These are phyloP conservation scores for Talaromyces stipitatus DNA, from an alignment of 495 filamentous ascomycete species.

Conservation along the genomic window DNA sequence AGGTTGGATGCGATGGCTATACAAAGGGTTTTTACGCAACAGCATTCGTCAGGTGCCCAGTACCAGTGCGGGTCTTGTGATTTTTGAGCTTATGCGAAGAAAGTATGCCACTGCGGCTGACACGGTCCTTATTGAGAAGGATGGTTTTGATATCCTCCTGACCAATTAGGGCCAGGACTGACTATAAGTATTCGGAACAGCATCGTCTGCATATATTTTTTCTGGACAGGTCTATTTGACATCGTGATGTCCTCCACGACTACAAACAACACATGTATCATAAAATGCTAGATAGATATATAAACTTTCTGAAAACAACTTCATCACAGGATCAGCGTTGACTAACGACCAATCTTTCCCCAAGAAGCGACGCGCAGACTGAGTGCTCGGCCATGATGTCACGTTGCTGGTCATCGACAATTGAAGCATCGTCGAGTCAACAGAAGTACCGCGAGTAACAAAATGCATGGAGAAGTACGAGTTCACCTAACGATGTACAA, in stretches of 20 bases:
- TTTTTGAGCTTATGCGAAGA: conserved; percentile 79
- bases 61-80: conserved; percentile 80
- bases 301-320: neutral
- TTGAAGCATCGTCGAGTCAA: no score
- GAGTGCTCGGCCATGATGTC: neutral
- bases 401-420: no score
- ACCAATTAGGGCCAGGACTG: conserved; percentile 13
- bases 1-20: conserved; percentile 66
- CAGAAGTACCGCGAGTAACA: neutral
- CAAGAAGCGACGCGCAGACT: neutral
- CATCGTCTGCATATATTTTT: neutral
- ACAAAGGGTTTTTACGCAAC: conserved; percentile 63
- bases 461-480: neutral
- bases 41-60: conserved; percentile 79
- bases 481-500: neutral
- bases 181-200: neutral
- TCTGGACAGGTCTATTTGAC: neutral
- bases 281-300: neutral
- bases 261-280: neutral
- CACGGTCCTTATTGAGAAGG: conserved; percentile 53
- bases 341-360: neutral
- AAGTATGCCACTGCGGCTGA: conserved; percentile 66
- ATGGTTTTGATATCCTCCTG: conserved; percentile 70
- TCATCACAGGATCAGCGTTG: neutral
- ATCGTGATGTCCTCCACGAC: neutral